Evolutionary conservation across 139 green algal genomes (phyloP), one percentile per base, ranked within the genome.

Genomic region (Asterochloris erici): DNA sequence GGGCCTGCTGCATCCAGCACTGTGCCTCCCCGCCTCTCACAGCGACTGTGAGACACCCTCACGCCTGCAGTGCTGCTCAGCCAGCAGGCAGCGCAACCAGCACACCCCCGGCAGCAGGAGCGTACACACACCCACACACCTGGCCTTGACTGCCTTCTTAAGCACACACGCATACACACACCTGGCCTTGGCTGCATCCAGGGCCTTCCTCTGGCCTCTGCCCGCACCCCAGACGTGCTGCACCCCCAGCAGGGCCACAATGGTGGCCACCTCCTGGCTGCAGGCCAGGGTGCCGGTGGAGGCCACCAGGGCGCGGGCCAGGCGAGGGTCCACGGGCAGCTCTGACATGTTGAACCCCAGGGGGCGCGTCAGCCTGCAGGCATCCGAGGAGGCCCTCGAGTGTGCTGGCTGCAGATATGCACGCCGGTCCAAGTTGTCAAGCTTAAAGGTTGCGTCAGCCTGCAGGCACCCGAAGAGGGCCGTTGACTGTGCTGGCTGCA

Each of bases 241-340:
- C 76, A 90, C 85, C 60, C 83, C 86, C 10, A 96, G 87, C 78
- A 91, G 84, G 54, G 91, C 88, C 28, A 89, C 88, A 38, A 97
- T 84, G 23, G 89, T 93, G 47, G 88, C 77, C 83, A 92, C 78
- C 85, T 97, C 93, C 81, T 93, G 86, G 38, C 78, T 84, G 88
- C 93, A 97, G 47, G 83, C 86, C 64, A 83, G 73, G 11, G 54
- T 27, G 29, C 71, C 83, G 11, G 79, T 63, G 64, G 80, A 68
- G n/a, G 87, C 87, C 63, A 98, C 84, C 79, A 98, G 85, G 23
- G 84, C 84, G 13, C 79, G 79, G 0, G 88, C 93, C 29, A 97
- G 83, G 62, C 82, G 68, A 13, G 93, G 91, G 13, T 95, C 92
- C 82, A 97, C 70, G 4, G 94, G 93, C 38, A 97, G 88, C 66